Percentiles rank a stretch among this genome's conserved stretches.
phyloP scores from a whole-genome alignment of 257 asterid genomes.

The Ehretia macrophylla region DNA sequence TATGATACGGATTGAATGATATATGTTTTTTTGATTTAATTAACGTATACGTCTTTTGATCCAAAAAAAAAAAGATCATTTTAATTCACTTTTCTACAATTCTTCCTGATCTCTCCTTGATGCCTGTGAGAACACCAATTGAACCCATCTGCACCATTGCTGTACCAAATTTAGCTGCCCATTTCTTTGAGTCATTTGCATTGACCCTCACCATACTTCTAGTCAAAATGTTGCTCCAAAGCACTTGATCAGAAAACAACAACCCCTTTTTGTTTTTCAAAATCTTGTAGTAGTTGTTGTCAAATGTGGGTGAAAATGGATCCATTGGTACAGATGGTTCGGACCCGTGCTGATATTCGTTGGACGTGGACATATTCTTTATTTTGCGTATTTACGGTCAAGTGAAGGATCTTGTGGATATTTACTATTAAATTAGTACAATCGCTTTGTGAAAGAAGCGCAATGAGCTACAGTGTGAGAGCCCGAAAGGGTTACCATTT shows the following conservation, averaged over 20 bases:
- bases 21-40: too few species aligned
- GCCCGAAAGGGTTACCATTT: conserved; percentile 24
- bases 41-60: too few species aligned
- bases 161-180: conserved; percentile 36
- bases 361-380: conserved; percentile 8
- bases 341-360: background rate
- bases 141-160: conserved; percentile 60
- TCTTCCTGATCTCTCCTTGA: conserved; percentile 47
- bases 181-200: conserved; percentile 27
- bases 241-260: conserved; percentile 9
- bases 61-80: too few species aligned
- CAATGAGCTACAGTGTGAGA: conserved; percentile 22
- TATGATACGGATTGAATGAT: too few species aligned
- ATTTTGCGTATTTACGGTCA: conserved; percentile 8
- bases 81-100: conserved; percentile 10
- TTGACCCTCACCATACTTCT: conserved; percentile 27
- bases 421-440: conserved; percentile 9
- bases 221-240: conserved; percentile 24
- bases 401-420: conserved; percentile 7
- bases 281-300: conserved; percentile 12
- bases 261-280: conserved; percentile 16
- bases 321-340: conserved; percentile 13
- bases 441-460: conserved; percentile 6
- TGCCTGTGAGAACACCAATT: conserved; percentile 40
- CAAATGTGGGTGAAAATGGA: conserved; percentile 10